A percentile compares a stretch with the other conserved stretches of the same genome.
Evolutionary conservation across 73 alveolate genomes (phyloP).

Genomic region (Paramecium sonneborni): DNA sequence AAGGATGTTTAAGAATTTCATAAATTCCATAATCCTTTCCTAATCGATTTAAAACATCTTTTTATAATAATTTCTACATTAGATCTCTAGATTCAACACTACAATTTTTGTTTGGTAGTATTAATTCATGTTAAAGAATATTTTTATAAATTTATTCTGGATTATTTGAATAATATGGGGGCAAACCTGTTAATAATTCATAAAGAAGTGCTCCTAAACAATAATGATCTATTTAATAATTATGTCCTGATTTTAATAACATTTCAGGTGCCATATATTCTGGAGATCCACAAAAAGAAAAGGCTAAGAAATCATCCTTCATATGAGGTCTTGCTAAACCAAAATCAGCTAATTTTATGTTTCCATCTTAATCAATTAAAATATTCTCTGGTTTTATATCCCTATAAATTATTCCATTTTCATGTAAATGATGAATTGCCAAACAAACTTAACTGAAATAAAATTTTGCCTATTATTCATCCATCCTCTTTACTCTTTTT

Average conservation of each 20-base stretch:
- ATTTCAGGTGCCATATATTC: slow-evolving; percentile 80
- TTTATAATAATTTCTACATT: slow-evolving; percentile 75
- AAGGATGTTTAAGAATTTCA: slow-evolving; percentile 68
- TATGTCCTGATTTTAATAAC: slow-evolving; percentile 69
- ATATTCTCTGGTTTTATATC: slow-evolving; percentile 85
- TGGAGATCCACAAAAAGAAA: slow-evolving; percentile 79
- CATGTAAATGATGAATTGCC: slow-evolving; percentile 80
- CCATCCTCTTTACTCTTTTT: slow-evolving; percentile 72
- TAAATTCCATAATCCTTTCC: slow-evolving; percentile 73
- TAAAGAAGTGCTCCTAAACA: slow-evolving; percentile 72
- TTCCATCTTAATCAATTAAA: slow-evolving; percentile 73
- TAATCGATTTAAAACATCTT: slow-evolving; percentile 84
- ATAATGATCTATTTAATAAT: slow-evolving; percentile 70
- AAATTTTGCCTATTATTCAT: slow-evolving; percentile 72
- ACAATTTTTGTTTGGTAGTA: slow-evolving; percentile 23
- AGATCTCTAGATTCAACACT: slow-evolving; percentile 72
- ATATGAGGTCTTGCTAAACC: slow-evolving; percentile 73
- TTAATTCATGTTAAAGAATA: slow-evolving; percentile 56
- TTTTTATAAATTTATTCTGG: slow-evolving; percentile 66
- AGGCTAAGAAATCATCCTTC: slow-evolving; percentile 56
- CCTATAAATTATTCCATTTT: slow-evolving; percentile 70
- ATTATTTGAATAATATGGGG: slow-evolving; percentile 68
- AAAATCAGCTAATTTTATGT: slow-evolving; percentile 70
- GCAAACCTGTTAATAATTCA: slow-evolving; percentile 75
- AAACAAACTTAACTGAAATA: slow-evolving; percentile 72